Evolutionary conservation across 2,329 filamentous ascomycete genomes (phyloP), one percentile per base, ranked within the genome.

Genomic region (Xylaria sp.): DNA sequence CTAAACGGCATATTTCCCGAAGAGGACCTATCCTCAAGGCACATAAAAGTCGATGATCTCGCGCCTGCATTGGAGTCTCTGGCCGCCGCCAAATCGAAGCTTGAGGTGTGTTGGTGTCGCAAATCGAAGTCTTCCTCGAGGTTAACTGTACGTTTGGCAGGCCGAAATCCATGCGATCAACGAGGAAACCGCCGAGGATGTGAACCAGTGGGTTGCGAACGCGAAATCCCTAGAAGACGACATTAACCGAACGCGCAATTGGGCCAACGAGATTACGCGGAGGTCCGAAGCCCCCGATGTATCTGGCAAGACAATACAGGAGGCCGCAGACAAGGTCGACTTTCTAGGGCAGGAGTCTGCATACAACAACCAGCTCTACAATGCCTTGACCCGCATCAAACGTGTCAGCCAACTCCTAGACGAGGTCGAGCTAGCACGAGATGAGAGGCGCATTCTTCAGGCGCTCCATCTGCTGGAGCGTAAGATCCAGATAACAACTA

Each of bases 201-300:
- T 97, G 53, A 90, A 92, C 73, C 86, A 89, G 54, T 98, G 94
- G 94, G 91, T 96, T 60, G 80, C 83, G 54, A 92, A 95, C 75
- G 92, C 94, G 50, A 92, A 92, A 76, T 87, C 89, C 55, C 85
- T 97, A 7, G 92, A 96, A 75, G 86, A 89, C 65, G 94, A 97
- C 73, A 94, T 97, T 67, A 87, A 92, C 71, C 86, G 87, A 49
- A 94, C 92, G 23, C 89, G 92, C 71, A 84, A 86, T 15, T 88
- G 93, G 37, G 93, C 94, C 21, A 89, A 89, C 71, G 88, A 93
- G 61, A 96, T 98, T 61, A 85, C 94, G 4, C 85, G 88, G 46
- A 87, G 92, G 71, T 89, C 93, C 55, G 90, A 94, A 72, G 86
- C 82, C 1, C 84, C 84, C 1, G 81, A 80, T 52, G 76, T 82